These are phyloP conservation scores for Candida sonorensis DNA, from an alignment of 805 yeast species.

Conservation along the genomic window DNA sequence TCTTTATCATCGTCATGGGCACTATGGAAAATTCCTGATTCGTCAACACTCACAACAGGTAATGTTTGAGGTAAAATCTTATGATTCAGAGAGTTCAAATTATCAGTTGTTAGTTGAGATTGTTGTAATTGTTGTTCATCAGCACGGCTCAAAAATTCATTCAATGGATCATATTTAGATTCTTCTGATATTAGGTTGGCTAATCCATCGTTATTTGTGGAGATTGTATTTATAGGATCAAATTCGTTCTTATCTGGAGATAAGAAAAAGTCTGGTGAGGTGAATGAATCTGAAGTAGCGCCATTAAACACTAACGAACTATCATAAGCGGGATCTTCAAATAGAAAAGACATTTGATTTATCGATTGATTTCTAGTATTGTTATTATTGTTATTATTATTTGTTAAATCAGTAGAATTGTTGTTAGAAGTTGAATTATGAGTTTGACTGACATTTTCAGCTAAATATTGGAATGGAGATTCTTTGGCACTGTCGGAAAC, in stretches of 20 bases:
- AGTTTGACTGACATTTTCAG: constrained; percentile 3
- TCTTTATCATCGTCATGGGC: constrained; percentile 23
- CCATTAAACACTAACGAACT: constrained; percentile 42
- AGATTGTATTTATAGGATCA: constrained; percentile 5
- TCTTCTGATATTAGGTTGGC: constrained; percentile 45
- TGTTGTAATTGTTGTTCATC: neutral
- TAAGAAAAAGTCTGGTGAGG: constrained; percentile 8
- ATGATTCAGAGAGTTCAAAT: constrained; percentile 13
- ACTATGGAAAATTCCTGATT: constrained; percentile 13
- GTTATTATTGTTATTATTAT: no score
- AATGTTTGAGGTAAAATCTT: constrained; percentile 12
- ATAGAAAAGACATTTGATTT: constrained; percentile 40
- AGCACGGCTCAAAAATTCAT: constrained; percentile 11
- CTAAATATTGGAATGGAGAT: constrained; percentile 18
- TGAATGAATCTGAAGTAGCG: constrained; percentile 10
- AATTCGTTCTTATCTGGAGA: constrained; percentile 1
- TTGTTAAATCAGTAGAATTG: constrained; percentile 1
- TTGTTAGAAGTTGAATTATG: neutral
- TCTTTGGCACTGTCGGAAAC: constrained; percentile 5
- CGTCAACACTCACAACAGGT: constrained; percentile 21
- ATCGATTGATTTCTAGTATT: constrained; percentile 4
- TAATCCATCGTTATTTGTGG: constrained; percentile 10
- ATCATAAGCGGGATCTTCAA: constrained; percentile 44
- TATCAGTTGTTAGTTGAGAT: constrained; percentile 14
- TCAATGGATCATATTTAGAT: constrained; percentile 49